Evolutionary conservation across 2,329 filamentous ascomycete species (phyloP), one percentile per base, ranked within the genome.

Genomic region (Cadophora gregata): DNA sequence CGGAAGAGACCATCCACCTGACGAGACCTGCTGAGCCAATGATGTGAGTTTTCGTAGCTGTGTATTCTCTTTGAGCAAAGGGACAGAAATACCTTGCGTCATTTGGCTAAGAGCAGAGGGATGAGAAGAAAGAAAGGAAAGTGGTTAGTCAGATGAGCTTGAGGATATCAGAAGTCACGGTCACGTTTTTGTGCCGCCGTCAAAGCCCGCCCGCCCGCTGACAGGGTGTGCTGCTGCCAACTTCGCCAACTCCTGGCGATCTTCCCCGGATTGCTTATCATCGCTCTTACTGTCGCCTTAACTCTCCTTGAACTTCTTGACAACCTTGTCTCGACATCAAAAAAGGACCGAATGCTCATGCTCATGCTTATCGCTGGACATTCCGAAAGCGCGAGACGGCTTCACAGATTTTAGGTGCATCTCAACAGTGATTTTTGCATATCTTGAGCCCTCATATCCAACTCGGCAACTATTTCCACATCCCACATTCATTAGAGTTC

Each of bases 321-420:
- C 29, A 36, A 36, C 53, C 55, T 38, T 25, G 21, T 24, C 10
- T 31, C 19, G 7, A 56, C 19, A n/a, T 19, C 19, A n/a, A 31
- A 59, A 36, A 42, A 59, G 56, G 58, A 48, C 58, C 58, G 58
- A 60, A 60, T 47, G 19, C 38, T 45, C 38, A 60, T 60, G 38
- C 58, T 21, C 38, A 60, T 60, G 38, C 58, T 21, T 25, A 31
- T 48, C 16, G n/a, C 21, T 31, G 36, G 24, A 42, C 24, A 42
- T 59, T 14, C 24, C 21, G 21, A 38, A 1, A 31, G n/a, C 1
- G 10, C 33, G 36, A 48, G 27, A 31, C 58, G 16, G 7, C 7
- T 47, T 21, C 48, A 21, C 31, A 48, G n/a, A 48, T 38, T 16
- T 60, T 60, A 31, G 58, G 36, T 60, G 58, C 58, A 47, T 29